Percentiles rank a stretch among this genome's conserved stretches.
These are phyloP conservation scores for Linanthus parryae DNA, from an alignment of 148 eudicot genomes.

Conservation along the genomic window DNA sequence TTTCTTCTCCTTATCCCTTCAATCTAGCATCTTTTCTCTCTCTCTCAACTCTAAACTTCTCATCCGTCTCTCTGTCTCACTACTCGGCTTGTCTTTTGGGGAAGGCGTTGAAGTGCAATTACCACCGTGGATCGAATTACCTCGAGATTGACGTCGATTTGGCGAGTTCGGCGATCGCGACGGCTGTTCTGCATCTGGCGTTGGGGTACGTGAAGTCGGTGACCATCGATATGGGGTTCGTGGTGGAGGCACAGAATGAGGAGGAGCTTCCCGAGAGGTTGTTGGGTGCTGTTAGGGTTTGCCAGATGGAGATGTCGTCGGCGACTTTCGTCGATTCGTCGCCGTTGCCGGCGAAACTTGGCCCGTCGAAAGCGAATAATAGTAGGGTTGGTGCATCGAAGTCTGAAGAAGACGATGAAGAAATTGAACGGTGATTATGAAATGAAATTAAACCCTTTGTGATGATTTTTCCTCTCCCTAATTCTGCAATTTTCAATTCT, in stretches of 20 bases:
- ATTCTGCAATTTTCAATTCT: too few species aligned
- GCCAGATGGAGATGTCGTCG: slow-evolving; percentile 81
- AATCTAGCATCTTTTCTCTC: too few species aligned
- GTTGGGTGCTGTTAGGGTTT: slow-evolving; percentile 77
- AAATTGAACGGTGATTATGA: too few species aligned
- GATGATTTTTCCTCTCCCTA: too few species aligned
- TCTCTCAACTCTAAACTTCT: too few species aligned
- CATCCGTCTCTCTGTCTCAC: too few species aligned
- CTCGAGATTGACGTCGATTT: slow-evolving; percentile 87
- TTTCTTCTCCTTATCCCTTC: too few species aligned
- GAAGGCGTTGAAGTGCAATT: slow-evolving; percentile 65
- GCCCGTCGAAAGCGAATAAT: too few species aligned
- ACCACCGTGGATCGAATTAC: slow-evolving; percentile 62
- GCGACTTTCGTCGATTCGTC: slow-evolving; percentile 63
- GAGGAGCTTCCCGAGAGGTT: slow-evolving; percentile 81
- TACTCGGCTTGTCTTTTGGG: slow-evolving; percentile 80
- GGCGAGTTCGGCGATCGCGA: slow-evolving; percentile 75
- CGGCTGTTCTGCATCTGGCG: slow-evolving; percentile 68
- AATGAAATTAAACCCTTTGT: too few species aligned
- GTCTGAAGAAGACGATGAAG: too few species aligned
- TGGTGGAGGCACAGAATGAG: slow-evolving; percentile 73
- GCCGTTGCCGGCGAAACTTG: too few species aligned
- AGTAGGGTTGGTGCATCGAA: too few species aligned
- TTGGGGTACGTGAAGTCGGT: slow-evolving; percentile 76
- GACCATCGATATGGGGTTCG: slow-evolving; percentile 86